Conservation (phyloP, 73 alveolate species). For the Effrenium voratum region DNA sequence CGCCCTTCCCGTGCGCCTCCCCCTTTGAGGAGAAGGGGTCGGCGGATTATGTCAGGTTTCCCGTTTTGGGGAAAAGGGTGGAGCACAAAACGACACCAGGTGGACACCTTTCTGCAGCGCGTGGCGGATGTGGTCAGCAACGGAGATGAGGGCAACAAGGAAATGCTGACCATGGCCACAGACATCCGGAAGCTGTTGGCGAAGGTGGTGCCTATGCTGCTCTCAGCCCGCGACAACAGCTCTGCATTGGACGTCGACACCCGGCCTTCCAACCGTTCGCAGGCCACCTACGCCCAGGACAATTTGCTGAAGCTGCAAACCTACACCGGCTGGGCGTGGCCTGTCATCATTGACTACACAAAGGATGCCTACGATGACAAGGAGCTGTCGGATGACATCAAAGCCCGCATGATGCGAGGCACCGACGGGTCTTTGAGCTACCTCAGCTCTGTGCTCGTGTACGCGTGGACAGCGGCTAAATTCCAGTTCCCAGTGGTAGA, state of each 20-base stretch:
- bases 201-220: background rate
- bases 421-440: background rate
- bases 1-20: too few species aligned
- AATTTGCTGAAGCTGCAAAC: background rate
- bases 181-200: background rate
- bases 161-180: background rate
- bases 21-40: too few species aligned
- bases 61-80: too few species aligned
- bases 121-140: background rate
- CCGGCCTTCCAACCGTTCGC: background rate
- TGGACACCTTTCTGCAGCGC: too few species aligned
- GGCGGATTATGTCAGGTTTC: too few species aligned
- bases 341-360: background rate
- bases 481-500: background rate
- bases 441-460: background rate
- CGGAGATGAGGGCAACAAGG: background rate
- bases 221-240: background rate
- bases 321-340: background rate
- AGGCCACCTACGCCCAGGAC: background rate
- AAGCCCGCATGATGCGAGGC: background rate
- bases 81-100: too few species aligned
- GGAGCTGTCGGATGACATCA: background rate
- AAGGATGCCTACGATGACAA: background rate
- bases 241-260: background rate
- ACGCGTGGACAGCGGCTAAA: background rate